Evolutionary conservation across 441 rosid species (phyloP), one percentile per base, ranked within the genome.

Genomic region (Adansonia madagascariensis): DNA sequence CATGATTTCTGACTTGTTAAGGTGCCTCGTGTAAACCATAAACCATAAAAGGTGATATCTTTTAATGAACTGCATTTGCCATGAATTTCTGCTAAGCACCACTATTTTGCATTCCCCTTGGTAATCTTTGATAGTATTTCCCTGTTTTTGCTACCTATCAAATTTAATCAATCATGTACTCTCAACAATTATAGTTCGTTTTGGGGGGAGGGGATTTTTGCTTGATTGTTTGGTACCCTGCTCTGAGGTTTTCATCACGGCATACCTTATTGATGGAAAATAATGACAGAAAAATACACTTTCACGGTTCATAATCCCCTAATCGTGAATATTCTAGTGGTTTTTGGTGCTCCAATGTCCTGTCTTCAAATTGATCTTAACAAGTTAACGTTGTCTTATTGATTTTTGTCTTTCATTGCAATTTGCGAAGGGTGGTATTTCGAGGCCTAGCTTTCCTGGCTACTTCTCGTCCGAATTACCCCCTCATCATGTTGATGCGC

Each of bases 361-460:
- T 31, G 10, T 46, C 35, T 69, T 14, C 20, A 12, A 31, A 67
- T 79, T 55, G 52, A 35, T 73, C n/a, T 69, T 52, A 12, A 59
- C 67, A 11, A 12, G 44, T 76, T 73, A 46, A 74, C 11, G 4
- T 27, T 0, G 1, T 0, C 68, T 56, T 69, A 9, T 64, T 61
- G 63, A 35, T 71, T 52, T 17, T 24, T 3, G 31, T 15, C 61
- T 41, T 10, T 67, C 73, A 65, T 72, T 69, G 77, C 64, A 44
- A 43, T 84, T 27, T 27, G 31, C 31, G 31, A 27, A 27, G 84
- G 88, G 80, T 39, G 76, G 74, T 76, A 77, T 73, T 57, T 52
- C 81, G 43, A 75, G 80, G 65, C 59, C 85, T n/a, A 60, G 73
- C 70, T 80, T 83, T 72, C 76, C 89, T 56, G 88, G 89, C 56